These are phyloP conservation scores for Chlorociboria aeruginascens DNA, from an alignment of 495 filamentous ascomycete genomes.

Conservation along the genomic window DNA sequence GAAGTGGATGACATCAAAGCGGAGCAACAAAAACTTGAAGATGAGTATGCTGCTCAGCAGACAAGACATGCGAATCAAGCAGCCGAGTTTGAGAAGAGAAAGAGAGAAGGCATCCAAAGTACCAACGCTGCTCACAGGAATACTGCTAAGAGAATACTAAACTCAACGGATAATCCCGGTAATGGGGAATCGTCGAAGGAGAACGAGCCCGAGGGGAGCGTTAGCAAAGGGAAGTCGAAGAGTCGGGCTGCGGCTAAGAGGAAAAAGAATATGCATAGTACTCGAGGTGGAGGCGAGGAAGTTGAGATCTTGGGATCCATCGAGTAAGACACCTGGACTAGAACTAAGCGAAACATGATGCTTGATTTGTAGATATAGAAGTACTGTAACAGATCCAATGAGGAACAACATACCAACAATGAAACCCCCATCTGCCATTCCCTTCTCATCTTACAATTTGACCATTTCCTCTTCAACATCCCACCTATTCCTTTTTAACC, in stretches of 20 bases:
- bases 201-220: neutral
- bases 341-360: neutral
- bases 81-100: slow-evolving; percentile 35
- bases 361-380: neutral
- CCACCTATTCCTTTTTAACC: slow-evolving; percentile 34
- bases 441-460: neutral
- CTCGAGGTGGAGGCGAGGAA: slow-evolving; percentile 11
- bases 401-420: neutral
- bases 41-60: slow-evolving; percentile 50
- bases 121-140: neutral
- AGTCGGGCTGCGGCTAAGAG: neutral
- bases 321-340: neutral
- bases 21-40: slow-evolving; percentile 53
- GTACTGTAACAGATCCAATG: neutral
- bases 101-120: slow-evolving; percentile 24
- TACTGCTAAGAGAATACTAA: slow-evolving; percentile 2
- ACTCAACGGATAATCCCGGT: neutral
- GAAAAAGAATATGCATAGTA: slow-evolving; percentile 12
- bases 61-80: slow-evolving; percentile 29
- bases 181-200: neutral
- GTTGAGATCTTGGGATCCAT: slow-evolving; percentile 12
- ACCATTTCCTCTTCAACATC: neutral
- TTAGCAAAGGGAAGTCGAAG: slow-evolving; percentile 14
- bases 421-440: neutral
- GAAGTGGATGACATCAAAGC: slow-evolving; percentile 52